These are phyloP conservation scores for Nakazawaea wyomingensis DNA, from an alignment of 805 yeast species.

Conservation along the genomic window DNA sequence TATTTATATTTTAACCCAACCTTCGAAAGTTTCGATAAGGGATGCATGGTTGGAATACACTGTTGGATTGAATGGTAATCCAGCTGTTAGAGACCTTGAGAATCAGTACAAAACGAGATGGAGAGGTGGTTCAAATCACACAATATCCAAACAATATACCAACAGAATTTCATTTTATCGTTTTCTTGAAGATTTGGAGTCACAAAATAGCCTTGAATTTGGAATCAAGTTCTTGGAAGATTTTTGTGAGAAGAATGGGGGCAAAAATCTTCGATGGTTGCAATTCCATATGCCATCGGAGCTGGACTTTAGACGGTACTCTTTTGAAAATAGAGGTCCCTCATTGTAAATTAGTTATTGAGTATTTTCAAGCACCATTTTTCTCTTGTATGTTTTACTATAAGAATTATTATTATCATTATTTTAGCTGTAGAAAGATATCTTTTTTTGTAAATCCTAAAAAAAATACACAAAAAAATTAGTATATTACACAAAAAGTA, in stretches of 20 bases:
- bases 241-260: slow-evolving; percentile 10
- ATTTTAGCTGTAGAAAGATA: too few relatives aligned
- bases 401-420: too few relatives aligned
- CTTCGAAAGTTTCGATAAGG: slow-evolving; percentile 14
- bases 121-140: slow-evolving; percentile 30
- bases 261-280: slow-evolving; percentile 12
- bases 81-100: slow-evolving; percentile 35
- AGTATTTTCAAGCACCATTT: not conserved
- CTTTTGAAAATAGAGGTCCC: slow-evolving; percentile 3
- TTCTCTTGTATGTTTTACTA: not conserved
- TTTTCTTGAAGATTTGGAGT: slow-evolving; percentile 11
- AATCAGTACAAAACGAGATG: slow-evolving; percentile 35
- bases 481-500: not conserved
- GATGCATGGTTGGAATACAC: slow-evolving; percentile 27
- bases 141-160: slow-evolving; percentile 23
- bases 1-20: slow-evolving; percentile 15
- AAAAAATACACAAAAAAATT: too few relatives aligned
- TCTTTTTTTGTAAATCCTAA: too few relatives aligned
- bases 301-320: slow-evolving; percentile 5
- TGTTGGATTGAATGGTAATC: slow-evolving; percentile 34
- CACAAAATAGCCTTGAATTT: slow-evolving; percentile 7
- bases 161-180: slow-evolving; percentile 12
- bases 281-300: slow-evolving; percentile 12
- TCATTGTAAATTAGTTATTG: not conserved
- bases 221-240: slow-evolving; percentile 13